Base-by-base conservation (phyloP, 108 stramenopile genomes). In the Cyclostephanos tholiformis region DNA sequence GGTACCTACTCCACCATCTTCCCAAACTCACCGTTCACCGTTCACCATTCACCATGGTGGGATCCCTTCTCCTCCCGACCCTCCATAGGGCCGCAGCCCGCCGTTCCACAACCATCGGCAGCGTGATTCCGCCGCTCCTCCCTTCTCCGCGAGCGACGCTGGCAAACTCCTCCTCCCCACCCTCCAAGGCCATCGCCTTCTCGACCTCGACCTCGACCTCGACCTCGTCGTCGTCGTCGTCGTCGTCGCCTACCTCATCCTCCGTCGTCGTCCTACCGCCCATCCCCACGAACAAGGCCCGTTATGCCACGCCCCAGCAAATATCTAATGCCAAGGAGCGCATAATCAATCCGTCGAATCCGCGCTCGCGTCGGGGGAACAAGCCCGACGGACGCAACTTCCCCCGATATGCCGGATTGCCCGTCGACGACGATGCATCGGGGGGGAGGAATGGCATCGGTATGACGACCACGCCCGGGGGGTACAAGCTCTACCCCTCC, bases 401-500 rank as follows among this genome's bases (percentile, higher is more conserved):
- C 25, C 79, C 79, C 52, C 63, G 72, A 55, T 73, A 69, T 38
- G 62, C 67, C 17, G 56, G 65, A 0, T 41, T 67, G 50, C 66
- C 79, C 52, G 52, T 55, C 16, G 41, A 73, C 17, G 49, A 53
- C 50, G 56, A 55, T 12, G 29, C 57, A 4, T 16, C 35, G 30
- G 44, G 69, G 30, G 44, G 69, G 6, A 41, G 44, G 35, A 61
- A 72, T 32, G 29, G 58, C 17, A 14, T 20, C 57, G 39, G 0
- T 13, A 44, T 64, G 49, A 57, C 67, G 19, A 69, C 72, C 14
- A 61, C 67, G 5, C 79, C 72, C 1, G 71, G 69, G 30, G 79
- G 79, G 4, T 73, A 69, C 49, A 69, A 23, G 27, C 68, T 80
- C 8, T 80, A 73, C 46, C 79, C 79, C 17, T 80, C 79, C 48